Evolutionary conservation across 2,329 filamentous ascomycete species (phyloP), one percentile per base, ranked within the genome.

Genomic region (Diaporthe vaccinii): DNA sequence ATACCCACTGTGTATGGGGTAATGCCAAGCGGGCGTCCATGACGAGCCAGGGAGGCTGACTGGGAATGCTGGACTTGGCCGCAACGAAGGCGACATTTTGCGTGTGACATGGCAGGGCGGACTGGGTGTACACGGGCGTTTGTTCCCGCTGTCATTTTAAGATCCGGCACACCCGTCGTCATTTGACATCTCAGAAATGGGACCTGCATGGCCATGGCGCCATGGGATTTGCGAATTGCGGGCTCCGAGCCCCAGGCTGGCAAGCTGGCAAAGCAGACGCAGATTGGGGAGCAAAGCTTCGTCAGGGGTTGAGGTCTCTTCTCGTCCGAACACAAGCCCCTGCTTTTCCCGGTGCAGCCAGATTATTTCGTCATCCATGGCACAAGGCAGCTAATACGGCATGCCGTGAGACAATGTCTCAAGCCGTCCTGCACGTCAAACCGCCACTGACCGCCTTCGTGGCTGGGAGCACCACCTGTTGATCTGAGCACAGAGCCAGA

Each of bases 1-100:
- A 69, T 69, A 41, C 49, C 34, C 65, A 69, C 65, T 41, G 41
- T 25, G 46, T 41, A 69, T 69, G 65, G 65, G 65, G 65, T 69
- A 69, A 69, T 69, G 65, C 65, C 65, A 69, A 69, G 65, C 10
- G 49, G n/a, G 7, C 22, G 34, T 14, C 34, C 65, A 55, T 55
- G 49, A 69, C 49, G 46, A 28, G 15, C 49, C 49, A 41, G 65
- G 65, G 49, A 69, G 34, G 49, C 65, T 55, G 65, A 69, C 65
- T 69, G 65, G 65, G 65, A 69, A 69, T 22, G 3, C 5, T 10
- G 34, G 49, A 22, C 49, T 69, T 69, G 65, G 65, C 49, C 49
- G 65, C 65, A 34, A 34, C 55, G 65, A 69, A 69, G 65, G 34
- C 65, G 65, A 69, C 46, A 69, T 20, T 25, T 28, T 55, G 49